These are phyloP conservation scores for Aureobasidium sp. DNA, from an alignment of 2,329 filamentous ascomycete genomes.

Conservation along the genomic window DNA sequence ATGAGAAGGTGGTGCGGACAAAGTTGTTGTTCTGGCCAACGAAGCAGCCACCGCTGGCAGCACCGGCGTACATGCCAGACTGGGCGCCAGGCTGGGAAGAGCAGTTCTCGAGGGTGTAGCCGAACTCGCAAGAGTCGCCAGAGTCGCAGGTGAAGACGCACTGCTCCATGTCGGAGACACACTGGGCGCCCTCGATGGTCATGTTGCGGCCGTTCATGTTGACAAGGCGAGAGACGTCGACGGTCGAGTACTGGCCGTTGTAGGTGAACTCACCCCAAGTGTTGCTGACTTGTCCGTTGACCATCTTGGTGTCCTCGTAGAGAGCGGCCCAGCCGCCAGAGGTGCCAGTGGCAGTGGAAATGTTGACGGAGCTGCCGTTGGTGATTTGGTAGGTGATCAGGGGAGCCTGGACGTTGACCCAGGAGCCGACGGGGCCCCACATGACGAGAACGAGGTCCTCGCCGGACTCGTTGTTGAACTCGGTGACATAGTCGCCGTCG, in stretches of 20 bases:
- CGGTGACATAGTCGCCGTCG: slow-evolving; percentile 17
- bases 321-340: slow-evolving; percentile 19
- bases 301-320: slow-evolving; percentile 17
- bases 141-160: slow-evolving; percentile 15
- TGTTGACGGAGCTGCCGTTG: slow-evolving; percentile 13
- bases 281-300: slow-evolving; percentile 19
- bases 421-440: slow-evolving; percentile 18
- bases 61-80: slow-evolving; percentile 13
- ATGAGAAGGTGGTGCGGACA: slow-evolving; percentile 10
- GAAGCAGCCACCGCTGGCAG: slow-evolving; percentile 14
- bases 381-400: slow-evolving; percentile 17
- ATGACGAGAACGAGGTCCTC: slow-evolving; percentile 19
- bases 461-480: slow-evolving; percentile 19
- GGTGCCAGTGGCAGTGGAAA: slow-evolving; percentile 16
- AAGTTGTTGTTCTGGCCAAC: slow-evolving; percentile 15
- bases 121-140: slow-evolving; percentile 5
- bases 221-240: slow-evolving; percentile 18
- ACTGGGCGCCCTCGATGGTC: slow-evolving; percentile 7
- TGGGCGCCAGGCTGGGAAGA: slow-evolving; percentile 9
- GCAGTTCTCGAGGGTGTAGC: slow-evolving; percentile 15
- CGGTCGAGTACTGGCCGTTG: slow-evolving; percentile 17
- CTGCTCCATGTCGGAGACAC: slow-evolving; percentile 9
- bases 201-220: slow-evolving; percentile 18
- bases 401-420: slow-evolving; percentile 16
- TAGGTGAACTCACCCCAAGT: slow-evolving; percentile 20